Evolutionary conservation across 148 eudicot species (phyloP), one percentile per base, ranked within the genome.

Genomic region (Linanthus parryae): DNA sequence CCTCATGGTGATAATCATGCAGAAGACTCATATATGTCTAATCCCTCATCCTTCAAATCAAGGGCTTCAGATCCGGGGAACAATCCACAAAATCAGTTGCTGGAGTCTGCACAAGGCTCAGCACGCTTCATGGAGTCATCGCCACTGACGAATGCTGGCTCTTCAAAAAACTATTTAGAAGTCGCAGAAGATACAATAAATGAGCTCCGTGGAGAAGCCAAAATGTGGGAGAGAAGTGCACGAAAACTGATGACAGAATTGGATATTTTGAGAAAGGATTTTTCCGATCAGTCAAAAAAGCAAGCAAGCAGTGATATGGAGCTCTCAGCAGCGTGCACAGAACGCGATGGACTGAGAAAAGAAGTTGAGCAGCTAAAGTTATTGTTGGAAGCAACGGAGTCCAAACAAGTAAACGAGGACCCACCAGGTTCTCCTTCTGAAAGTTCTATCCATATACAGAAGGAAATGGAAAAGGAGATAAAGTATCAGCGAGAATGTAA

Each of bases 141-240:
- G 35, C 58, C 82, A 14, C 41, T 58, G 33, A 44, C 46, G 17
- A 69, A 61, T 63, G 46, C 70, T 36, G 76, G 59, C 54, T 71
- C 89, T 61, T 80, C 95, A 14, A 83, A 62, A 61, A 73, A 66
- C 20, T 79, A 74, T 64, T 72, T 74, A 49, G 89, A 86, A 76
- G 86, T 75, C 47, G 88, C 83, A 43, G 95, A 90, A 62, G 78
- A 67, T 46, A 76, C 74, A 19, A 81, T 73, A 31, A 82, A 81
- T 53, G 89, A 90, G 59, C 84, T 81, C 31, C 52, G 78, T 28
- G 77, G 71, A 21, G 96, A 81, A 65, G 82, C 87, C 36, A 83
- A 74, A 34, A 81, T 63, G 79, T 87, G 96, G 94, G 98, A 86
- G 57, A 67, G 81, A 63, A 81, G 84, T 58, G 78, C 87, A 11